Conservation (phyloP, 2,329 filamentous ascomycete species). For the Fusarium sp. region DNA sequence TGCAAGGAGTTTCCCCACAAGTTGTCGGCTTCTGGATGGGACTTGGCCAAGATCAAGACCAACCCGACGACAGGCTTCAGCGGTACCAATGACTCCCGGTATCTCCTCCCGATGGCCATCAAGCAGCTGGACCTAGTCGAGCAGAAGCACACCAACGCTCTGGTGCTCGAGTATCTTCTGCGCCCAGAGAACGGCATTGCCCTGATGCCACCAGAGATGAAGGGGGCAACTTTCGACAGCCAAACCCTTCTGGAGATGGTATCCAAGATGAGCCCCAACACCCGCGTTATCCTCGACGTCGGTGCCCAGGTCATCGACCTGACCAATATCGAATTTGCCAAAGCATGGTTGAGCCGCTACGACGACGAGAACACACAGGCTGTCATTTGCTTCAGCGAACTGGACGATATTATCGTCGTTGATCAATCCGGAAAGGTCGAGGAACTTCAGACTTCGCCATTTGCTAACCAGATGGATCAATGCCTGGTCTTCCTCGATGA, state of each 20-base stretch:
- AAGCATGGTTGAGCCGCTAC: constrained; percentile 60
- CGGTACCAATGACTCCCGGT: constrained; percentile 73
- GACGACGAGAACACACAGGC: constrained; percentile 30
- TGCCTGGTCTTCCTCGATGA: constrained; percentile 80
- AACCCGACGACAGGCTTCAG: constrained; percentile 74
- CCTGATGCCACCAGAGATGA: not conserved
- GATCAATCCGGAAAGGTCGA: constrained; percentile 61
- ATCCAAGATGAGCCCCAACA: constrained; percentile 48
- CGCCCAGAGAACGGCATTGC: constrained; percentile 60
- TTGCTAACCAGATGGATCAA: constrained; percentile 62
- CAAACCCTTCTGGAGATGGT: constrained; percentile 59
- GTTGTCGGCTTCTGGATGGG: constrained; percentile 75
- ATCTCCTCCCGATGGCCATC: constrained; percentile 68
- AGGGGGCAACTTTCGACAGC: constrained; percentile 37
- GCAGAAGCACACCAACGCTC: constrained; percentile 74
- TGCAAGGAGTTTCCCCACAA: constrained; percentile 73
- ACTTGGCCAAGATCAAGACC: constrained; percentile 62
- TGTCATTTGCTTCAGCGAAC: constrained; percentile 68
- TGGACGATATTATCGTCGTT: constrained; percentile 67
- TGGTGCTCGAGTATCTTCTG: constrained; percentile 71
- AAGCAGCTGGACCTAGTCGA: constrained; percentile 65
- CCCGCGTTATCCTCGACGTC: constrained; percentile 76
- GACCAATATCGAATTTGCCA: constrained; percentile 66
- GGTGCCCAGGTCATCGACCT: constrained; percentile 78
- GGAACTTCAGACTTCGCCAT: constrained; percentile 69